Evolutionary conservation across 805 yeast genomes (phyloP).

Genomic region (Saccharomycopsis oosterbeekiorum): DNA sequence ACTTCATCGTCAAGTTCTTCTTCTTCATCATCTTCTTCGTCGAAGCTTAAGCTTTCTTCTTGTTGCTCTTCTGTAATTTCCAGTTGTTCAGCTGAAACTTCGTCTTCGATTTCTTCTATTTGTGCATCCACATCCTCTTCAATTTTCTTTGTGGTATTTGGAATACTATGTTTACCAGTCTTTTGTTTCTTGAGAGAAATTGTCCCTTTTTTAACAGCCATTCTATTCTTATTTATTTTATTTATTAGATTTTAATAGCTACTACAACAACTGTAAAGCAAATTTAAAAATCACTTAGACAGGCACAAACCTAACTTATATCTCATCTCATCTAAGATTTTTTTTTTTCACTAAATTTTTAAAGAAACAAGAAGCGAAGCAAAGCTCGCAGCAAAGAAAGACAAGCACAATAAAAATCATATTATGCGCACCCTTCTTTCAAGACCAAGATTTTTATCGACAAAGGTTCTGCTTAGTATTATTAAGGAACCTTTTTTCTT

Average conservation of each 20-base stretch:
- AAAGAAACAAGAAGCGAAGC: too few species aligned
- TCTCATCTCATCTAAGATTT: not conserved
- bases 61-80: not conserved
- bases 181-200: slow-evolving; percentile 8
- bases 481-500: too few species aligned
- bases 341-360: not conserved
- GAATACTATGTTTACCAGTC: not conserved
- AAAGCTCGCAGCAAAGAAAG: not conserved
- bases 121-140: not conserved
- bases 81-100: not conserved
- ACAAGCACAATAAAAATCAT: too few species aligned
- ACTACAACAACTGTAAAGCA: not conserved
- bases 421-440: too few species aligned
- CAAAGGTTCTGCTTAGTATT: too few species aligned
- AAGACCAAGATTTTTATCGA: too few species aligned
- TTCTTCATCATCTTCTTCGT: slow-evolving; percentile 18
- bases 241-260: not conserved
- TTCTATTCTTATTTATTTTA: not conserved
- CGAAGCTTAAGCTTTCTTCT: slow-evolving; percentile 4
- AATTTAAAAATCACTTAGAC: too few species aligned
- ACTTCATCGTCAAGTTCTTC: slow-evolving; percentile 20
- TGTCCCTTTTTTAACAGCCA: slow-evolving; percentile 5
- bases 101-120: not conserved
- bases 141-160: not conserved
- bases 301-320: not conserved